Percentiles rank a stretch among this genome's conserved stretches.
Evolutionary conservation across 108 stramenopile genomes (phyloP).

Genomic region (Chaetoceros muelleri): DNA sequence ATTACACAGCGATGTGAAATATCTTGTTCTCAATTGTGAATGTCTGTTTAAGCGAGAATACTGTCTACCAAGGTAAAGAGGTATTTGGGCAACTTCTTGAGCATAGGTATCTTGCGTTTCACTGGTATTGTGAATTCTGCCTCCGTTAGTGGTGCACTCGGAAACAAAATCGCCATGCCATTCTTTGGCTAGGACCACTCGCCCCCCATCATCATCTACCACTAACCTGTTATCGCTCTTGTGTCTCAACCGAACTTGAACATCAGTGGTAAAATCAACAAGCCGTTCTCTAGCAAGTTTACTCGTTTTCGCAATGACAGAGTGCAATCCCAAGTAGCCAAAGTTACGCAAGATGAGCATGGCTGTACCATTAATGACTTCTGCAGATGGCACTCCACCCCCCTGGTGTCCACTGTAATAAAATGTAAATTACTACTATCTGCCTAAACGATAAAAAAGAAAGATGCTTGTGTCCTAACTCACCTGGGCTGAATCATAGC

Average conservation of each 20-base stretch:
- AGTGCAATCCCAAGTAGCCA: conserved; percentile 78
- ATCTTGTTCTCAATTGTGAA: conserved; percentile 9
- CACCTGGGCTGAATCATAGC: conserved; percentile 78
- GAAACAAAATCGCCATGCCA: conserved; percentile 20
- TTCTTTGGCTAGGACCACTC: conserved; percentile 19
- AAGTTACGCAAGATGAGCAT: conserved; percentile 82
- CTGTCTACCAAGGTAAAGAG: conserved; percentile 20
- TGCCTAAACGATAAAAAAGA: background rate
- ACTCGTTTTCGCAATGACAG: conserved; percentile 56
- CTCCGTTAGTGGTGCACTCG: conserved; percentile 19
- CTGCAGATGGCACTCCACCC: conserved; percentile 44
- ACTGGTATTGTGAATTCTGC: too few species aligned
- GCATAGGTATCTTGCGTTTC: conserved; percentile 29
- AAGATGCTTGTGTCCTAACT: too few species aligned
- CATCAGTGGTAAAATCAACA: conserved; percentile 73
- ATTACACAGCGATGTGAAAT: conserved; percentile 69
- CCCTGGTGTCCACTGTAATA: conserved; percentile 22
- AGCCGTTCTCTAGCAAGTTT: conserved; percentile 68
- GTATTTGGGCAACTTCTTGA: conserved; percentile 60
- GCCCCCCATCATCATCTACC: conserved; percentile 9
- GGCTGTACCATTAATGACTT: conserved; percentile 72
- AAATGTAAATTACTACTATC: background rate
- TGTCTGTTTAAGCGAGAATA: background rate
- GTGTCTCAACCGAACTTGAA: conserved; percentile 43
- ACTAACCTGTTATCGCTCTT: conserved; percentile 9